A percentile compares a stretch with the other conserved stretches of the same genome.
phyloP scores from a whole-genome alignment of 345 rosid genomes.

The Streptanthus diversifolius region DNA sequence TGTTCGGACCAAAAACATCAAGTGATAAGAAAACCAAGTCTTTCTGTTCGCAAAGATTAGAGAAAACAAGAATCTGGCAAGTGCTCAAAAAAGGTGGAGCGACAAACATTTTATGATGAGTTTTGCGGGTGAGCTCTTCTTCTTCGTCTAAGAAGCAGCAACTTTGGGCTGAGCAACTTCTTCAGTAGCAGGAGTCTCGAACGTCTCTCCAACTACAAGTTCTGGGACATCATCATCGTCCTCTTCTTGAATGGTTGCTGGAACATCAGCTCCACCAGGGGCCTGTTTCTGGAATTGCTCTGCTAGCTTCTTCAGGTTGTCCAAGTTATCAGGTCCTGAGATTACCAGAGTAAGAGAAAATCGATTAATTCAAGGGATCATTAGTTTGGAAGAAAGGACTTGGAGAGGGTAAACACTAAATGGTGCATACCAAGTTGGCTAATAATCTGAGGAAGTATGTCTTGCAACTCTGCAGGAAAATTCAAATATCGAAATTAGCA shows the following conservation, averaged over 20 bases:
- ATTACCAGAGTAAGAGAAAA: background rate
- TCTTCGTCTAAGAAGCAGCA: constrained; percentile 30
- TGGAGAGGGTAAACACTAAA: background rate
- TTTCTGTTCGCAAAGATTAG: constrained; percentile 24
- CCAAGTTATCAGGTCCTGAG: constrained; percentile 89
- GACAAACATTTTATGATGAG: constrained; percentile 15
- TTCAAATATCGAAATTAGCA: background rate
- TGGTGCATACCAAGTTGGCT: constrained; percentile 68
- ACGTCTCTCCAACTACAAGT: constrained; percentile 78
- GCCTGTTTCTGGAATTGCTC: constrained; percentile 90
- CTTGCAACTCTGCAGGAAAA: constrained; percentile 64
- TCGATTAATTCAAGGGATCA: background rate
- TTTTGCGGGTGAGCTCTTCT: constrained; percentile 7
- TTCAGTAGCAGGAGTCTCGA: constrained; percentile 75
- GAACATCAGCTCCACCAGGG: constrained; percentile 45
- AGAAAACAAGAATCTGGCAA: constrained; percentile 34
- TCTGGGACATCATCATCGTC: constrained; percentile 83
- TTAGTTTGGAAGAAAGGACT: background rate
- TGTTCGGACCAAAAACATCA: constrained; percentile 27
- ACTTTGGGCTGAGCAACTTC: constrained; percentile 47
- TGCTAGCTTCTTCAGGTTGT: constrained; percentile 84
- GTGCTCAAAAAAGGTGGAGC: constrained; percentile 27
- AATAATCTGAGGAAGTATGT: constrained; percentile 86
- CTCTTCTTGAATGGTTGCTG: constrained; percentile 47
- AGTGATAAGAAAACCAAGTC: constrained; percentile 21